Evolutionary conservation across 768 basidiomycete species (phyloP), one percentile per base, ranked within the genome.

Genomic region (Tulasnella sp.): DNA sequence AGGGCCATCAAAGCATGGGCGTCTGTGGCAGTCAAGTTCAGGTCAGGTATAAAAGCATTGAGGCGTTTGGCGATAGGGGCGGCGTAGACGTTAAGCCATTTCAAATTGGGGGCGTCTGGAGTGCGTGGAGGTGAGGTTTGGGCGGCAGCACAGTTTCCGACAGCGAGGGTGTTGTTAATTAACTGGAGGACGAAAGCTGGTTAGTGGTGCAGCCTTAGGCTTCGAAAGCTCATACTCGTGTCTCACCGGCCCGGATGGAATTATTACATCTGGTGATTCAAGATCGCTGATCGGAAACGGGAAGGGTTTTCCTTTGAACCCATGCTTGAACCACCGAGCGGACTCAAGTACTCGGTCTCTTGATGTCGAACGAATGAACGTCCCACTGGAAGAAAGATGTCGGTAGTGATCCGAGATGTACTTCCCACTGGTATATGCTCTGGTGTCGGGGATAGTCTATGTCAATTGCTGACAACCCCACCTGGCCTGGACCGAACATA

Each of bases 301-400:
- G n/a, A 50, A 77, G 50, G 46, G 8, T 8, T 34, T 42, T 8
- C 44, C 79, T 14, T 80, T 31, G 50, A 80, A 80, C 1, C 75
- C 80, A 22, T 80, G 75, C 34, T 54, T 76, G 42, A 80, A 80
- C 80, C 75, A 80, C 31, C 80, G 80, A 44, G 75, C 28, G 0
- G 80, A 77, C 75, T 80, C 80, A 34, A 72, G 24, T 8, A 80
- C 48, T 14, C 80, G 80, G 40, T 48, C 44, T 20, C n/a, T 75
- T 24, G 44, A 31, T 5, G 54, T 76, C 16, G 80, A 34, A 37
- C 80, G 80, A 40, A 80, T 64, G 42, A 80, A 80, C 18, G 72
- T 60, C 12, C 79, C 79, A 18, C 46, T 50, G 1, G n/a, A 22
- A 22, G 79, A 37, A 1, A 80, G 46, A 37, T 73, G 31, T 12